Evolutionary conservation across 2,329 filamentous ascomycete species (phyloP).

Genomic region (Aspergillus fischeri): DNA sequence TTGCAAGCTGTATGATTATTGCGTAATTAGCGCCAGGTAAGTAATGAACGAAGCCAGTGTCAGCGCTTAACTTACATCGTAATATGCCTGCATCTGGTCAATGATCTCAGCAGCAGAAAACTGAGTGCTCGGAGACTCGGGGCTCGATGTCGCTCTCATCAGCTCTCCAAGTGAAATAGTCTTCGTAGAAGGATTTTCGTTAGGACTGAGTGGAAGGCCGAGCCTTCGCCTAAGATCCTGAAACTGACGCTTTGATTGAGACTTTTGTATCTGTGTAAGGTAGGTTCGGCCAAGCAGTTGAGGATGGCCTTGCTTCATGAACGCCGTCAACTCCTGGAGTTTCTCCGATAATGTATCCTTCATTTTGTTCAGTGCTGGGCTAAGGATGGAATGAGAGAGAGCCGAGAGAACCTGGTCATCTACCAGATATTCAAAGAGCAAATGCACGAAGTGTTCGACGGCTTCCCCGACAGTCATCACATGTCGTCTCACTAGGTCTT

Average conservation of each 20-base stretch:
- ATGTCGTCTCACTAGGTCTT: constrained; percentile 21
- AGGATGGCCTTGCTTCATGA: constrained; percentile 20
- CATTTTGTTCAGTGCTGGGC: constrained; percentile 21
- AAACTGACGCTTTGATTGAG: constrained; percentile 7
- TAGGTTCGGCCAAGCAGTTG: constrained; percentile 16
- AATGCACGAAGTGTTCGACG: constrained; percentile 16
- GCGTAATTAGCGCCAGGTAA: background rate
- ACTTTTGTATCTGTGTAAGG: constrained; percentile 7
- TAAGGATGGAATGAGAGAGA: constrained; percentile 17
- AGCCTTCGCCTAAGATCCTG: background rate
- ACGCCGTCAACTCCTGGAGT: constrained; percentile 19
- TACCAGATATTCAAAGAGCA: constrained; percentile 21
- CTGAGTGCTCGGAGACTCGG: constrained; percentile 16
- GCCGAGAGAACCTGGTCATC: constrained; percentile 19
- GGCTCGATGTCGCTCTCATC: background rate
- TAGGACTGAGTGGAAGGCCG: background rate
- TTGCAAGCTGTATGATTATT: constrained; percentile 21
- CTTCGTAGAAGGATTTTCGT: background rate
- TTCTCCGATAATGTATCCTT: constrained; percentile 16
- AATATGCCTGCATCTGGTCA: constrained; percentile 40
- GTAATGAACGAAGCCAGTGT: background rate
- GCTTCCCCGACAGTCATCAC: constrained; percentile 23
- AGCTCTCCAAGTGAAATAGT: background rate
- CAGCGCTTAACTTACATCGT: constrained; percentile 13
- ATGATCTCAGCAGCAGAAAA: constrained; percentile 41